Evolutionary conservation across 1,284 basidiomycete species (phyloP), one percentile per base, ranked within the genome.

Genomic region (Trichosporon inkin): DNA sequence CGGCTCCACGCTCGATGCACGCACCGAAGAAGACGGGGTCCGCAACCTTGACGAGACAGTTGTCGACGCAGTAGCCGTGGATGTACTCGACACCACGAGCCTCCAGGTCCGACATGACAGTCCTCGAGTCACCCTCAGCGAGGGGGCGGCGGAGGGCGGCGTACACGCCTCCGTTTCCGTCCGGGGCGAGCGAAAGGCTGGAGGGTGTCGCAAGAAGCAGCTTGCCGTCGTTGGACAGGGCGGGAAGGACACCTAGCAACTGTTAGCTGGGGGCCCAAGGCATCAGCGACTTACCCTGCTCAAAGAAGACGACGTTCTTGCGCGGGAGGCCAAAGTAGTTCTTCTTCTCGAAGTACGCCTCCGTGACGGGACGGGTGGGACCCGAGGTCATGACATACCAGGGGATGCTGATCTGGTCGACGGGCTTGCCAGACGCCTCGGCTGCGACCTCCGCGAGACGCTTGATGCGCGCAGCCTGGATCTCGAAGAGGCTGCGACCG

Each of bases 321-420:
- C 84, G 73, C 59, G 87, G 77, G 59, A 99, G 83, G 4, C 95
- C 95, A 76, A 99, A 99, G 81, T 84, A 90, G 7, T 79, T 78
- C 79, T 93, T 83, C 68, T 85, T 81, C 62, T 80, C 81, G 80
- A 99, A 98, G 82, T 89, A 99, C 41, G 81, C 80, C 76, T 92
- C 89, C 24, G 96, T 99, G 56, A 88, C 88, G 60, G 80, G 81
- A 63, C 93, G 85, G 28, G 96, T 99, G 24, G 96, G 95, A 16
- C 94, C 94, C 71, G 90, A 93, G 60, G 95, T 99, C 96, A 99
- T 99, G 72, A 99, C 86, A 81, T 97, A 99, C 96, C 96, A 99
- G 55, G 86, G 89, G 63, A 98, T 85, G 60, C 84, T 78, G 3
- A 84, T 83, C 53, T 84, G 84, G 14, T 80, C 74, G 22, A 83